These are phyloP conservation scores for Pleurotus sapidus DNA, from an alignment of 768 basidiomycete species.

Conservation along the genomic window DNA sequence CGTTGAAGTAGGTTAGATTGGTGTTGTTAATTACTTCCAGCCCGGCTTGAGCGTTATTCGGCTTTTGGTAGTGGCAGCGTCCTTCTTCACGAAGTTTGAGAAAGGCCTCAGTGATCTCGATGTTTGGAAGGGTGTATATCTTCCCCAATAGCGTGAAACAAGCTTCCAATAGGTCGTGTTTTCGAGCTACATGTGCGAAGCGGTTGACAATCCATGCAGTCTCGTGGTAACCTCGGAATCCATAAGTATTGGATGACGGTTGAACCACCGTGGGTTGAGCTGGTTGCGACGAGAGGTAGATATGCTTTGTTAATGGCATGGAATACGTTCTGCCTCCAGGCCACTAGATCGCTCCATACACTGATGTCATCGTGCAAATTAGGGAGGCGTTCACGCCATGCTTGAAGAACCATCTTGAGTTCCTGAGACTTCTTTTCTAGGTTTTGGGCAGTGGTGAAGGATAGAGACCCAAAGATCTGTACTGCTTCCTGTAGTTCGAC, in stretches of 20 bases:
- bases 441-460: slow-evolving; percentile 82
- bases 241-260: slow-evolving; percentile 75
- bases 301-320: slow-evolving; percentile 95
- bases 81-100: slow-evolving; percentile 98
- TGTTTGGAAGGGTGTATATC: slow-evolving; percentile 98
- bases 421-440: slow-evolving; percentile 94
- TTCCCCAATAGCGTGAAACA: slow-evolving; percentile 93
- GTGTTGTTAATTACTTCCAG: slow-evolving; percentile 99
- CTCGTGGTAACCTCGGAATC: slow-evolving; percentile 97
- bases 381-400: slow-evolving; percentile 95
- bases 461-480: slow-evolving; percentile 89
- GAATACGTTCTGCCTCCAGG: slow-evolving; percentile 99
- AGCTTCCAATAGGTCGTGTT: slow-evolving; percentile 94
- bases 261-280: slow-evolving; percentile 47
- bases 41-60: slow-evolving; percentile 89
- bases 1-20: slow-evolving; percentile 97
- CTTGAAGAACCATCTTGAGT: slow-evolving; percentile 92
- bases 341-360: slow-evolving; percentile 98
- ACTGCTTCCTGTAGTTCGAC: slow-evolving; percentile 96
- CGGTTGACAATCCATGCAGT: slow-evolving; percentile 99
- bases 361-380: slow-evolving; percentile 97
- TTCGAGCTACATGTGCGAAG: slow-evolving; percentile 96
- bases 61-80: slow-evolving; percentile 95
- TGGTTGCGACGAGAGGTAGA: slow-evolving; percentile 77
- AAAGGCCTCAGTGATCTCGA: slow-evolving; percentile 99